These are phyloP conservation scores for Raddia distichophylla DNA, from an alignment of 176 grass and related monocot genomes.

Conservation along the genomic window DNA sequence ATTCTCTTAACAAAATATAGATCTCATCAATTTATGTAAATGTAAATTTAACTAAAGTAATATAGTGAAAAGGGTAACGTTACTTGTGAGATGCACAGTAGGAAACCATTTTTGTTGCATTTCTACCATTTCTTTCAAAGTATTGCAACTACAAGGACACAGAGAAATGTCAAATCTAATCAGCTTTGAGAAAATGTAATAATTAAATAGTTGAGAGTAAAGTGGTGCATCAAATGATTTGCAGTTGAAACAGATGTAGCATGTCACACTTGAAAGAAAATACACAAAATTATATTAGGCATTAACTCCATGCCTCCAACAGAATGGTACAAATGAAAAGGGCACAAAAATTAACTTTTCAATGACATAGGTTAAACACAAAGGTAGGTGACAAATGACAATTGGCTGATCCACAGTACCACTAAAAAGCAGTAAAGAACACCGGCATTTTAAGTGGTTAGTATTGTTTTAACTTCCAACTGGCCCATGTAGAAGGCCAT, in stretches of 20 bases:
- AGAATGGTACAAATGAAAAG: slow-evolving; percentile 7
- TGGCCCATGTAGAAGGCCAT: not conserved
- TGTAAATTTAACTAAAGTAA: slow-evolving; percentile 17
- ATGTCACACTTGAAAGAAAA: not conserved
- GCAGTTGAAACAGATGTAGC: slow-evolving; percentile 6
- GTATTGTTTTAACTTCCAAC: not conserved
- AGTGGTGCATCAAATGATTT: not conserved
- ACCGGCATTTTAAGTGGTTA: not conserved
- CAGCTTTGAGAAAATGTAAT: slow-evolving; percentile 4
- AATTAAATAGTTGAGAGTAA: slow-evolving; percentile 1
- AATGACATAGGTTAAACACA: not conserved
- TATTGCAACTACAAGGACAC: slow-evolving; percentile 71
- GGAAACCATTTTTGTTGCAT: slow-evolving; percentile 72
- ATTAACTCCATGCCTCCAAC: not conserved
- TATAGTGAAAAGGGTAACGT: slow-evolving; percentile 25
- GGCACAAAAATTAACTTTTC: slow-evolving; percentile 1
- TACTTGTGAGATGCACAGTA: slow-evolving; percentile 91
- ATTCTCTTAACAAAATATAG: slow-evolving; percentile 26
- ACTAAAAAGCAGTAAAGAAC: not conserved
- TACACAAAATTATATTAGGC: not conserved
- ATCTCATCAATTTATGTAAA: not conserved
- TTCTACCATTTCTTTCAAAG: slow-evolving; percentile 62
- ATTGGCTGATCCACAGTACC: not conserved
- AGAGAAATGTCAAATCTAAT: slow-evolving; percentile 30
- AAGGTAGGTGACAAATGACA: not conserved